Percentiles rank a stretch among this genome's conserved stretches.
Conservation (phyloP, 2,329 filamentous ascomycete species). For the Macrophomina tecta region DNA sequence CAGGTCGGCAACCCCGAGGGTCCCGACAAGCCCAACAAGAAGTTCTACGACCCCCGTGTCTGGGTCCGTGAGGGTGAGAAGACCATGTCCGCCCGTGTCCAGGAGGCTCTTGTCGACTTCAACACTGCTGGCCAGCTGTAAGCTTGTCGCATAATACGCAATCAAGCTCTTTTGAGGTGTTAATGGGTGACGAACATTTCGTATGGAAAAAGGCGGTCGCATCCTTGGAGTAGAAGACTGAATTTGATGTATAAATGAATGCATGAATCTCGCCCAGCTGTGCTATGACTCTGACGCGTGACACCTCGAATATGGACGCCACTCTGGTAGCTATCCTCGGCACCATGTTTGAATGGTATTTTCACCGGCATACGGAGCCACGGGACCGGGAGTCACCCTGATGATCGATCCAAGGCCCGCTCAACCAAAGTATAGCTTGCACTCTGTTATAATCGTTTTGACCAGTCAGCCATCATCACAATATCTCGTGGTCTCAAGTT, state of each 20-base stretch:
- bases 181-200: slow-evolving; percentile 12
- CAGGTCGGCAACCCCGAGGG: slow-evolving; percentile 96
- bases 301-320: no score
- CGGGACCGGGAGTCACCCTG: background rate
- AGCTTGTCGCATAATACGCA: slow-evolving; percentile 15
- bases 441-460: background rate
- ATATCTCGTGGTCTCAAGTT: background rate
- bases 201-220: slow-evolving; percentile 5
- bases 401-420: background rate
- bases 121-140: slow-evolving; percentile 81
- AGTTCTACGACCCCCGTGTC: slow-evolving; percentile 79
- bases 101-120: slow-evolving; percentile 88
- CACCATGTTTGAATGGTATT: no score
- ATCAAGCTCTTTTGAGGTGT: slow-evolving; percentile 13
- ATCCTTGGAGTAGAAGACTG: slow-evolving; percentile 24
- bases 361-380: no score
- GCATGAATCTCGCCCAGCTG: slow-evolving; percentile 9
- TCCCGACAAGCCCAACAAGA: slow-evolving; percentile 99
- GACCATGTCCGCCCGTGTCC: slow-evolving; percentile 85
- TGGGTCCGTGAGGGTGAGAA: slow-evolving; percentile 98
- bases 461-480: background rate
- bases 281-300: no score
- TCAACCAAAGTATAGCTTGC: background rate
- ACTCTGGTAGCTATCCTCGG: no score
- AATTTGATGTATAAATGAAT: slow-evolving; percentile 28